phyloP scores from a whole-genome alignment of 179 eudicot genomes.

The Vitellaria paradoxa region DNA sequence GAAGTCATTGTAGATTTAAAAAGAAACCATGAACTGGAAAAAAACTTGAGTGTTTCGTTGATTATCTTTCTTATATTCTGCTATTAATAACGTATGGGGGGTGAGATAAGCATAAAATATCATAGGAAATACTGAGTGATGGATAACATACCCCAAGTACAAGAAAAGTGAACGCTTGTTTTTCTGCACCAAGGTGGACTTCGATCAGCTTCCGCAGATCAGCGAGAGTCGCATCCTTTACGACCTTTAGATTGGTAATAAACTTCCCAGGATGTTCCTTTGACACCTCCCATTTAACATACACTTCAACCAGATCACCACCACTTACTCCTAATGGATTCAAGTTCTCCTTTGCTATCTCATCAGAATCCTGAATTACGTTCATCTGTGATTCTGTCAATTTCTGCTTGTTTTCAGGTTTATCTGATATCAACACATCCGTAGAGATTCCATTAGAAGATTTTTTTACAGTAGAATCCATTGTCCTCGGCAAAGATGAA shows the following conservation, averaged over 20 bases:
- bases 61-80: neutral
- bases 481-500: constrained; percentile 24
- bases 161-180: constrained; percentile 78
- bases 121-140: neutral
- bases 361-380: constrained; percentile 5
- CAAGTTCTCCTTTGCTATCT: constrained; percentile 55
- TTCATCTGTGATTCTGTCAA: neutral
- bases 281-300: constrained; percentile 87
- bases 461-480: constrained; percentile 2
- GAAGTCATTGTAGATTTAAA: no score
- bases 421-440: neutral
- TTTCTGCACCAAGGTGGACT: constrained; percentile 60
- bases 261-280: constrained; percentile 68
- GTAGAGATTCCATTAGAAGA: neutral
- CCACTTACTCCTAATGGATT: constrained; percentile 25
- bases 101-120: neutral
- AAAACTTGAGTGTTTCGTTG: neutral
- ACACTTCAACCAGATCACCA: constrained; percentile 44
- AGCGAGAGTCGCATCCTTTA: constrained; percentile 66
- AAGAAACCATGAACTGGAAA: neutral
- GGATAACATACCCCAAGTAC: constrained; percentile 55
- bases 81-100: no score
- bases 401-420: constrained; percentile 19
- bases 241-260: constrained; percentile 61
- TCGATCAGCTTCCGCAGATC: constrained; percentile 86